Conservation (phyloP, 2,329 filamentous ascomycete genomes). For the Penicillium brevicompactum region DNA sequence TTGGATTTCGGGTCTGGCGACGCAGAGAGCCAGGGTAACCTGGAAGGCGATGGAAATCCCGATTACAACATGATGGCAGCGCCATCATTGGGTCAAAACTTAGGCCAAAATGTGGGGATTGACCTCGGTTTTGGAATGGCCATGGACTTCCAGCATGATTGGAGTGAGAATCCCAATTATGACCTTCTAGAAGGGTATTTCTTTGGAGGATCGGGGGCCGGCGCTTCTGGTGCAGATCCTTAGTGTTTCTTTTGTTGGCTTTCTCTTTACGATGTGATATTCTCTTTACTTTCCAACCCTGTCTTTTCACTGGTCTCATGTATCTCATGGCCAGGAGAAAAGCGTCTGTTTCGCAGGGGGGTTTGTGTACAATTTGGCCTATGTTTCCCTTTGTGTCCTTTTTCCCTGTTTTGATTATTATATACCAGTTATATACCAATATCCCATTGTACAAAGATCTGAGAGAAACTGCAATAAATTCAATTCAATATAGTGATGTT, state of each 20-base stretch:
- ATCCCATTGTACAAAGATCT: constrained; percentile 4
- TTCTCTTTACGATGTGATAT: not conserved
- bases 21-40: constrained; percentile 25
- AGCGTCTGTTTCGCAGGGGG: constrained; percentile 4
- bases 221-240: constrained; percentile 26
- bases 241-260: constrained; percentile 5
- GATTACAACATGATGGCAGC: constrained; percentile 33
- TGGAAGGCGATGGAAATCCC: constrained; percentile 31
- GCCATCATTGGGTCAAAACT: constrained; percentile 32
- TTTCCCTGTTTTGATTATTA: not conserved
- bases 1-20: constrained; percentile 52
- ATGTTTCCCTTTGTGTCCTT: not conserved
- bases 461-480: not conserved
- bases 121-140: constrained; percentile 50
- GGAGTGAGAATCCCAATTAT: constrained; percentile 50
- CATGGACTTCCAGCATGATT: constrained; percentile 51
- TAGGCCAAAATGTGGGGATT: constrained; percentile 44
- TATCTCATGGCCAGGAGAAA: constrained; percentile 7
- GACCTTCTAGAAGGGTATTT: constrained; percentile 60
- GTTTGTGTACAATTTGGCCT: constrained; percentile 2
- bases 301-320: not conserved
- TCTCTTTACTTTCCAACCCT: constrained; percentile 6
- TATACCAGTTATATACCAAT: constrained; percentile 18
- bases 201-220: constrained; percentile 49
- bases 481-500: not conserved